Conservation (phyloP, 108 stramenopile genomes). For the Skeletonema tropicum region DNA sequence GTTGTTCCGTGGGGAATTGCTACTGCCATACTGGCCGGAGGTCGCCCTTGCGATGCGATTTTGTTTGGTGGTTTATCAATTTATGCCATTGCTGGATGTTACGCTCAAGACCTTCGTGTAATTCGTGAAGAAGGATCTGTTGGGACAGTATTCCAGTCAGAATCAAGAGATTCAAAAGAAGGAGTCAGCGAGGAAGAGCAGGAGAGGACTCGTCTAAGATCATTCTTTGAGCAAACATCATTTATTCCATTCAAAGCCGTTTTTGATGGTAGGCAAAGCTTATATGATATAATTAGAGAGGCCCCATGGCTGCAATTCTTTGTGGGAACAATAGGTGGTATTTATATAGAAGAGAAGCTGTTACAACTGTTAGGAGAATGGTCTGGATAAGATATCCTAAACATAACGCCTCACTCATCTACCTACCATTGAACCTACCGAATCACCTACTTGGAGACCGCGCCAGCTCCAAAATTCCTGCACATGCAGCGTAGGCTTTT, state of each 20-base stretch:
- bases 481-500: too few species aligned
- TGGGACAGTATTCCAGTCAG: constrained; percentile 53
- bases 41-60: constrained; percentile 37
- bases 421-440: too few species aligned
- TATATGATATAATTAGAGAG: constrained; percentile 39
- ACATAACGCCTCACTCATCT: too few species aligned
- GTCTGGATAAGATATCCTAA: constrained; percentile 7
- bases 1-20: constrained; percentile 64
- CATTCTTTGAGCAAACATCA: constrained; percentile 55
- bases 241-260: constrained; percentile 60
- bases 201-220: constrained; percentile 18
- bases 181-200: constrained; percentile 10
- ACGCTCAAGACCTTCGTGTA: constrained; percentile 60
- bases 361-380: constrained; percentile 21
- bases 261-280: constrained; percentile 48
- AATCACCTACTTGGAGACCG: too few species aligned
- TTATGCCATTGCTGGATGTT: constrained; percentile 59
- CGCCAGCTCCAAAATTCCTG: too few species aligned
- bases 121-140: constrained; percentile 65
- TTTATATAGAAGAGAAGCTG: constrained; percentile 16
- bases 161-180: not conserved
- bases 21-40: constrained; percentile 48
- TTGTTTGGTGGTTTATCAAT: constrained; percentile 57
- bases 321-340: constrained; percentile 12
- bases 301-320: constrained; percentile 43